Evolutionary conservation across 116 monocot genomes (phyloP).

Genomic region (Trichopus zeylanicus): DNA sequence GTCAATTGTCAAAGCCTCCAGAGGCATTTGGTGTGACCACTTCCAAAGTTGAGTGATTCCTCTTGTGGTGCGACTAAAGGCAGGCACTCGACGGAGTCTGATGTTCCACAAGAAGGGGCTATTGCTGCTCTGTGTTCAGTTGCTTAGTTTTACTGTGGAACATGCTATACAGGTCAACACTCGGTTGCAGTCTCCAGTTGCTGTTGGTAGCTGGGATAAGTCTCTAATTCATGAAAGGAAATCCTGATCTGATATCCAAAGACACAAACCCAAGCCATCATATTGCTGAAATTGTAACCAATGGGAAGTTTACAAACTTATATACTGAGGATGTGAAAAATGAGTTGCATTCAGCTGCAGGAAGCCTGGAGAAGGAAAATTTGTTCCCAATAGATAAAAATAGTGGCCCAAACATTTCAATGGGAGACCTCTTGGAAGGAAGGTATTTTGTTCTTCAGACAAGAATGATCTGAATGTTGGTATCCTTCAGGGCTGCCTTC

Average conservation of each 20-base stretch:
- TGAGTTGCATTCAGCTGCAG: neutral
- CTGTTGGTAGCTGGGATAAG: neutral
- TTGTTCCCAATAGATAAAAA: neutral
- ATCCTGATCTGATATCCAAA: neutral
- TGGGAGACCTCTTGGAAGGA: neutral
- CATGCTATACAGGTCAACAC: too few relatives aligned
- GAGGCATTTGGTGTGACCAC: too few relatives aligned
- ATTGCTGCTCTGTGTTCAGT: too few relatives aligned
- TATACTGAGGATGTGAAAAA: neutral
- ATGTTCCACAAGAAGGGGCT: too few relatives aligned
- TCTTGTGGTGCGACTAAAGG: too few relatives aligned
- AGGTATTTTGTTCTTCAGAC: neutral
- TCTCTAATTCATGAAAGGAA: neutral
- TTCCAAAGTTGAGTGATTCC: too few relatives aligned
- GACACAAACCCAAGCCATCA: neutral
- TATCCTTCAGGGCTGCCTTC: too few relatives aligned
- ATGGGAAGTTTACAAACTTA: neutral
- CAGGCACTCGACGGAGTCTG: too few relatives aligned
- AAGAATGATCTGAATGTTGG: neutral
- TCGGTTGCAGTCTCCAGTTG: too few relatives aligned
- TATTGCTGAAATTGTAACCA: neutral
- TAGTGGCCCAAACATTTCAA: neutral
- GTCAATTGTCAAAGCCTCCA: too few relatives aligned
- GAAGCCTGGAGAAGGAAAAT: conserved; percentile 5
- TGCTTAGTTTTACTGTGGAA: neutral